Base-by-base conservation (phyloP, 805 yeast genomes). In the Pichia membranifaciens region DNA sequence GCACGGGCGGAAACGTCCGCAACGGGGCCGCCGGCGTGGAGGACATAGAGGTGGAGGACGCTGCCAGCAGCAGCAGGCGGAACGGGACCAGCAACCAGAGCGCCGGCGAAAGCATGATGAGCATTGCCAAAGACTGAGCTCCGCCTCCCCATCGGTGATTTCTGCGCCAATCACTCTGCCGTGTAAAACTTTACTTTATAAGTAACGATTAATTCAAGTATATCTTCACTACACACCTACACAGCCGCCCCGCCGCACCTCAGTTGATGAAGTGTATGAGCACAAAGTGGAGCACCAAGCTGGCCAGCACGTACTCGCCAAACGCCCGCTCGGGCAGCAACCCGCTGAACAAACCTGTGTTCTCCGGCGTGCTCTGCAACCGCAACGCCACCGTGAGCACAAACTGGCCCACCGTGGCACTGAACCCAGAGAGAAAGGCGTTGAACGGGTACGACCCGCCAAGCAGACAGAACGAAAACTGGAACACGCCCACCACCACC, bases 361-460 rank as follows among this genome's bases (percentile, higher is more conserved):
- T 49, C 16, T 44, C 60, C 58, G 39, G 71, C 57, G 50, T 72
- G 67, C 49, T 72, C 62, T 90, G 97, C 59, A 91, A 74, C 60
- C 98, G 75, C 59, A 93, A 71, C 51, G 86, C 76, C 37, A 86
- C 87, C 12, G 95, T 80, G 53, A 93, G 75, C 22, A 93, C 98
- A 64, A 93, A 93, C 66, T 93, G 98, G 13, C 96, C 98, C 43
- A 93, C 97, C 39, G 97, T 87, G 20, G 88, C 72, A 47, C 84
- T 78, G 62, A 93, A 93, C 1, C 98, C 98, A 18, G 96, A 91
- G 50, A 93, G 74, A 62, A 93, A 93, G 21, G 96, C 98, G 68
- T 93, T 93, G 76, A 93, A 93, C 16, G 99, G 99, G 76, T 84
- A 93, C 58, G 79, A 87, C 33, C 97, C 96, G 40, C 89, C 79